Percentiles rank a stretch among this genome's conserved stretches.
Evolutionary conservation across 345 rosid genomes (phyloP).

Genomic region (Litchi chinensis): DNA sequence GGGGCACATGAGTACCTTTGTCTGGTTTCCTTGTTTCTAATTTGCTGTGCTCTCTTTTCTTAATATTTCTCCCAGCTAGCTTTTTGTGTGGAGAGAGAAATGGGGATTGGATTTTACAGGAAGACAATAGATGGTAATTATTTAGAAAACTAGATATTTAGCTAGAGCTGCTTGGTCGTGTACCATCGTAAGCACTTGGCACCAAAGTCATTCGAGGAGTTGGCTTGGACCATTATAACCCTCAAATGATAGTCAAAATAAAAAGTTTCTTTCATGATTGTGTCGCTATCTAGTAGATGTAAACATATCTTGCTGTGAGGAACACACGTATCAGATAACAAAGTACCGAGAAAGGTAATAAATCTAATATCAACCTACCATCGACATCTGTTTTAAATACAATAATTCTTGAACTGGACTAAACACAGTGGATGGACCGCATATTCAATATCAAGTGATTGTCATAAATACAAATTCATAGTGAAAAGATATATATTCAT

Average conservation of each 20-base stretch:
- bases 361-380: neutral
- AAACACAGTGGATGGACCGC: neutral
- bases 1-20: neutral
- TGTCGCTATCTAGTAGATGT: neutral
- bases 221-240: neutral
- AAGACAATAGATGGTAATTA: neutral
- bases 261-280: neutral
- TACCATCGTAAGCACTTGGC: neutral
- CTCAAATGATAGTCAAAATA: neutral
- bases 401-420: neutral
- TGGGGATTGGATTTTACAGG: neutral
- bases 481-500: neutral
- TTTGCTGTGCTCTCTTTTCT: neutral
- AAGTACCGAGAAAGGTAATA: neutral
- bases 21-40: neutral
- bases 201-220: neutral
- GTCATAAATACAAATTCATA: neutral
- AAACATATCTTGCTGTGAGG: conserved; percentile 1
- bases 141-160: neutral
- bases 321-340: conserved; percentile 4
- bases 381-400: neutral
- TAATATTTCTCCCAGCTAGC: neutral
- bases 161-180: neutral
- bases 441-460: neutral
- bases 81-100: neutral